phyloP scores from a whole-genome alignment of 1,284 basidiomycete genomes.

The Earliella scabrosa region DNA sequence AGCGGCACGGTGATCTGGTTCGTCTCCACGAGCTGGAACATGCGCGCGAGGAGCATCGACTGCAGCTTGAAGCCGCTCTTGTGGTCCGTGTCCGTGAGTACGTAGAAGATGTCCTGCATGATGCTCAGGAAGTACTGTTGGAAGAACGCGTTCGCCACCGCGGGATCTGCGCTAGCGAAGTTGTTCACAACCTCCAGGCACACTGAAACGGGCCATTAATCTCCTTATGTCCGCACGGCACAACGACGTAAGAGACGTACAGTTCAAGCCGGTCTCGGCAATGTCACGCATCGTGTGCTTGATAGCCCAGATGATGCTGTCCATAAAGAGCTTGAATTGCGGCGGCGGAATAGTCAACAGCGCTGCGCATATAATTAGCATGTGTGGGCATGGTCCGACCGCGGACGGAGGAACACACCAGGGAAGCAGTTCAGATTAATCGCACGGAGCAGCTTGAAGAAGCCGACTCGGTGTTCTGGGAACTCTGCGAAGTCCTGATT shows the following conservation, averaged over 20 bases:
- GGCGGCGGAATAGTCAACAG: conserved; percentile 86
- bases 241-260: conserved; percentile 53
- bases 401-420: conserved; percentile 49
- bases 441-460: conserved; percentile 95
- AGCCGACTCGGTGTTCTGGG: conserved; percentile 96
- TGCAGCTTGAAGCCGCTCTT: conserved; percentile 97
- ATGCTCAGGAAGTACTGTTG: conserved; percentile 93
- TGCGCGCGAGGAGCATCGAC: conserved; percentile 85
- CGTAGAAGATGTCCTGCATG: conserved; percentile 96
- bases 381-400: not conserved
- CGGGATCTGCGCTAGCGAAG: conserved; percentile 83
- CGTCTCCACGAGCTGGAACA: conserved; percentile 93
- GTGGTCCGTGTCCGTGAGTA: conserved; percentile 97
- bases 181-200: conserved; percentile 96
- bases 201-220: conserved; percentile 52
- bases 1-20: conserved; percentile 85
- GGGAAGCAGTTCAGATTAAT: conserved; percentile 98
- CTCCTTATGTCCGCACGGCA: conserved; percentile 17
- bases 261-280: conserved; percentile 90
- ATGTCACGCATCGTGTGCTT: conserved; percentile 99
- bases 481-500: conserved; percentile 99
- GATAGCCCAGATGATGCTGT: conserved; percentile 99
- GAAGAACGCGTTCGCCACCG: conserved; percentile 80
- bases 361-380: conserved; percentile 51
- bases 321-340: conserved; percentile 98